Percentiles rank a stretch among this genome's conserved stretches.
Conservation (phyloP, 345 rosid genomes). For the Noccaea caerulescens region DNA sequence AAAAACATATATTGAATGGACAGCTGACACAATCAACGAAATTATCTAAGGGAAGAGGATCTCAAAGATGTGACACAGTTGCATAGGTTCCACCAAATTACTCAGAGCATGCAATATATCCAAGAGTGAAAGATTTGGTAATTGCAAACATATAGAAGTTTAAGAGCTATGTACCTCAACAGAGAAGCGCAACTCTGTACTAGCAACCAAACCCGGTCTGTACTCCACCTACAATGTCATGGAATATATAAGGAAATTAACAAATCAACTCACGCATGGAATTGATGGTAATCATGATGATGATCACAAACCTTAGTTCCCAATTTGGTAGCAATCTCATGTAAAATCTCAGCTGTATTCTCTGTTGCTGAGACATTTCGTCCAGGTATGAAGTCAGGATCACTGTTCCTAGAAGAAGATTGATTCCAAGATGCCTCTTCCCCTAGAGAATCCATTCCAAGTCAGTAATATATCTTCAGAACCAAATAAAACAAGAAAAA, state of each 20-base stretch:
- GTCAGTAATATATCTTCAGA: slow-evolving; percentile 30
- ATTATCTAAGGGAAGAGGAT: slow-evolving; percentile 18
- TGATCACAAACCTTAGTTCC: slow-evolving; percentile 73
- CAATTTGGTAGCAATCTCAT: slow-evolving; percentile 79
- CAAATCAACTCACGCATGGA: slow-evolving; percentile 11
- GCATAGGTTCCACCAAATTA: slow-evolving; percentile 18
- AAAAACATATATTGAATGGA: slow-evolving; percentile 19
- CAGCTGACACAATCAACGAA: neutral
- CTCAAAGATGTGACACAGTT: slow-evolving; percentile 14
- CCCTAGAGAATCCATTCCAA: slow-evolving; percentile 51
- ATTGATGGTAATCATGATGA: slow-evolving; percentile 4
- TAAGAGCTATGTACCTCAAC: slow-evolving; percentile 66
- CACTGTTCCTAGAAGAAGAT: slow-evolving; percentile 66
- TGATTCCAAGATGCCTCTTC: slow-evolving; percentile 62
- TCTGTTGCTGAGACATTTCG: slow-evolving; percentile 61
- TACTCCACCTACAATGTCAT: slow-evolving; percentile 75
- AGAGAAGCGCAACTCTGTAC: slow-evolving; percentile 75
- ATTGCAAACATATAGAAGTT: slow-evolving; percentile 19
- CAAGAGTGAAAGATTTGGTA: neutral
- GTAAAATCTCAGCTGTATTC: slow-evolving; percentile 62
- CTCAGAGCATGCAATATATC: slow-evolving; percentile 3
- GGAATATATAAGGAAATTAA: slow-evolving; percentile 6
- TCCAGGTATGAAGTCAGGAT: slow-evolving; percentile 66
- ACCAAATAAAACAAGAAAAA: slow-evolving; percentile 29
- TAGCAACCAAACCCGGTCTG: slow-evolving; percentile 62